phyloP scores from a whole-genome alignment of 2,329 filamentous ascomycete species.

The Dendryphion nanum region DNA sequence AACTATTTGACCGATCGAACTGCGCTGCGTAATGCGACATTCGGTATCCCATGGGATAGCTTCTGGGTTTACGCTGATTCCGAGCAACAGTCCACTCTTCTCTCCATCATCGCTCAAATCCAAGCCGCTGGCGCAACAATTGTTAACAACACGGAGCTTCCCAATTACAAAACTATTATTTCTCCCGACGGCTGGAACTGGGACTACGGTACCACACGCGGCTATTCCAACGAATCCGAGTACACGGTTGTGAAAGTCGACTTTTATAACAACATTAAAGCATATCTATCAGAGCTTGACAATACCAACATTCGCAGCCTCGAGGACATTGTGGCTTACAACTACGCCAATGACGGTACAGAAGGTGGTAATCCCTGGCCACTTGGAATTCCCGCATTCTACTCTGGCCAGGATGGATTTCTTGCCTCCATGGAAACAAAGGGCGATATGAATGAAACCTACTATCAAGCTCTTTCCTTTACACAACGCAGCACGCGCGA shows the following conservation, averaged over 20 bases:
- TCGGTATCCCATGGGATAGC: constrained; percentile 69
- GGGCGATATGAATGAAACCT: constrained; percentile 63
- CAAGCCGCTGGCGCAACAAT: constrained; percentile 63
- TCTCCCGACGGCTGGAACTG: constrained; percentile 71
- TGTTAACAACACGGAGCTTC: constrained; percentile 68
- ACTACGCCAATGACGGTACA: constrained; percentile 58
- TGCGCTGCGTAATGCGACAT: constrained; percentile 60
- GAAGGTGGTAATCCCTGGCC: constrained; percentile 63
- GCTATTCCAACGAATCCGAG: constrained; percentile 69
- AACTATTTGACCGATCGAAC: constrained; percentile 55
- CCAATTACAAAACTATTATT: constrained; percentile 61
- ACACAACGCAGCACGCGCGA: constrained; percentile 58
- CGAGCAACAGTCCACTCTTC: constrained; percentile 56
- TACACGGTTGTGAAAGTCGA: constrained; percentile 72
- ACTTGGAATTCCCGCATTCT: constrained; percentile 49
- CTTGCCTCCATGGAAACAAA: constrained; percentile 60
- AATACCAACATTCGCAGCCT: constrained; percentile 42
- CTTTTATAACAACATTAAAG: constrained; percentile 65
- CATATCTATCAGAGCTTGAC: constrained; percentile 61
- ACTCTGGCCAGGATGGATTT: constrained; percentile 70
- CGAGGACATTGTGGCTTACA: constrained; percentile 35
- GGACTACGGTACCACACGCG: constrained; percentile 63
- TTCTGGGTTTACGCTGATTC: constrained; percentile 65
- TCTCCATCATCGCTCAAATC: constrained; percentile 53
- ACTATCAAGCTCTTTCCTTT: constrained; percentile 65